Base-by-base conservation (phyloP, 768 basidiomycete genomes). In the Dentipellis sp. region DNA sequence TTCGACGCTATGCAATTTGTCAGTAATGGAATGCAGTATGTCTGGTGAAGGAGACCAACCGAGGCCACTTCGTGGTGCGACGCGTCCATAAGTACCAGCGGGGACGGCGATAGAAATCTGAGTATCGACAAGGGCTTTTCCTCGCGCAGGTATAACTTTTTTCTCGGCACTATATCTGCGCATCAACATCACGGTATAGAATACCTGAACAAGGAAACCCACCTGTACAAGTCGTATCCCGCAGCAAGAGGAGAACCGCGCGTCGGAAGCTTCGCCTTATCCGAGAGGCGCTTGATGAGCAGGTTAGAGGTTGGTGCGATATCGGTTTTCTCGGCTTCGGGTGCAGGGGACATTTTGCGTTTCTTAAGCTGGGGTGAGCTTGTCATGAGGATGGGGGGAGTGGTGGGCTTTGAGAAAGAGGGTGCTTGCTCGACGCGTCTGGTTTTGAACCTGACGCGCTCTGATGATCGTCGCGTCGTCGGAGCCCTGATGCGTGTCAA, bases 211-310 rank as follows among this genome's bases (percentile, higher is more conserved):
- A 23, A 4, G 40, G 16, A 34, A 23, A 60, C 75, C n/a, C 67
- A 91, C 94, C 88, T 88, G 73, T 93, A 94, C 38, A 99, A 75
- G 69, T 99, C 97, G 66, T 98, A 97, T 5, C 97, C 97, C 1
- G 97, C 97, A 2, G 95, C 81, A 50, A 93, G 74, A 2, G 82
- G 70, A 2, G 89, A 92, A 0, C 97, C 95, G 51, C 92, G 81
- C 10, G 89, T 93, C 2, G 97, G 97, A 19, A 92, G 67, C 59
- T 68, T 86, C 22, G 91, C 97, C 64, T 84, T 88, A 16, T 83
- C 80, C 2, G 90, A 92, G 38, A 88, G 83, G 36, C 83, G 81
- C 67, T 97, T 97, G 66, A 99, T 80, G 54, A 92, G 81, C 17
- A 97, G 79, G 48, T 77, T 77, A 1, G 74, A 63, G 8, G 69